Base-by-base conservation (phyloP, 805 yeast genomes). In the Saturnispora hagleri region DNA sequence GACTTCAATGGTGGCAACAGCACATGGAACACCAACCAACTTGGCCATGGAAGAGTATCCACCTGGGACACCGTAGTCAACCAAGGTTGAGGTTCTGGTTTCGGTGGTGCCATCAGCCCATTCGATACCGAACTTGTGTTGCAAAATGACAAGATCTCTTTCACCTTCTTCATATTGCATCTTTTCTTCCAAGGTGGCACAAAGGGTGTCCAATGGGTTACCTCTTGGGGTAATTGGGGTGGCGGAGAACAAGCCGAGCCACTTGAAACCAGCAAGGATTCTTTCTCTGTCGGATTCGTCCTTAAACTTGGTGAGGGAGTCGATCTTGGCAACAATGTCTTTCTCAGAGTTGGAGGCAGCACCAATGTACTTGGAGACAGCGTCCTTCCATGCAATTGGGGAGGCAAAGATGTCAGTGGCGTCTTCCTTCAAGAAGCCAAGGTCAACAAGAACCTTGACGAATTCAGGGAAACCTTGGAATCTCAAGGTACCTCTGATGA, bases 391-490 rank as follows among this genome's bases (percentile, higher is more conserved):
- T 46, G 95, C 76, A 53, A 75, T 70, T 51, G 71, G 65, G 53
- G 72, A 64, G 54, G 76, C 63, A 72, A 90, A 82, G 57, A 76
- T 72, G 55, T 79, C 83, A 56, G 71, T 69, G 57, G 79, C 78
- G 28, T 80, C 84, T 61, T 93, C 99, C 67, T 81, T 82, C 67
- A 93, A 77, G 79, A 93, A 84, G 26, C 97, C 97, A 61, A 89
- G 73, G 71, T 91, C 98, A 53, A 93, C 98, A 48, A 93, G 79
- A 45, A 85, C 97, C 75, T 90, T 90, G 69, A 90, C 84, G 69
- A 93, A 91, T 74, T 91, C 96, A 55, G 98, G 97, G 91, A 93
- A 93, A 48, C 99, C 99, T 75, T 89, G 97, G 82, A 78, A 93
- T 75, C 99, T 82, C 68, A 93, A 79, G 57, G 99, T 93, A 67